These are phyloP conservation scores for Metschnikowia anglica DNA, from an alignment of 805 yeast species.

Conservation along the genomic window DNA sequence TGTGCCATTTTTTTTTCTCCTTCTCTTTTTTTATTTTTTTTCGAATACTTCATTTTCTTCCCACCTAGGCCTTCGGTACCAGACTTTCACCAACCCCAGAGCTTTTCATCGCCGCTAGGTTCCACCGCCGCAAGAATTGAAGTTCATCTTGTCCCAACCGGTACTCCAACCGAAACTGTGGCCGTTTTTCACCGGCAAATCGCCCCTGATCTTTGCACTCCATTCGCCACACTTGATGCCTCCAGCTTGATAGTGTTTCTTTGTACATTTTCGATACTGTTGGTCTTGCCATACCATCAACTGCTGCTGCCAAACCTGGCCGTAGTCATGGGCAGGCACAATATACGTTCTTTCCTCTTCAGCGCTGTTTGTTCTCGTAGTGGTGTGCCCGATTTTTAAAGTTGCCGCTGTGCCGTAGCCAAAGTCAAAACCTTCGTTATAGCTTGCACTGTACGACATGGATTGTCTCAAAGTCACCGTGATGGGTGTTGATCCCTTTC, in stretches of 20 bases:
- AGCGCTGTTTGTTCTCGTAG: background rate
- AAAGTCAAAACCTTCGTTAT: background rate
- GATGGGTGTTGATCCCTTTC: conserved; percentile 1
- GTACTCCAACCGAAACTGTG: conserved; percentile 10
- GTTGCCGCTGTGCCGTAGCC: background rate
- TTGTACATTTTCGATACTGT: background rate
- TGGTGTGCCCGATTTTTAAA: background rate
- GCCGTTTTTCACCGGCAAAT: conserved; percentile 8
- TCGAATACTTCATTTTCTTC: too few species aligned
- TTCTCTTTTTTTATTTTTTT: too few species aligned
- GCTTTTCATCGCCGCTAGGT: background rate
- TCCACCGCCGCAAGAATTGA: conserved; percentile 8
- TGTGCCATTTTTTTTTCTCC: too few species aligned
- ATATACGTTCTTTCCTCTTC: background rate
- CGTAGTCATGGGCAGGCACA: conserved; percentile 5
- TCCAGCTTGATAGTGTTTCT: background rate
- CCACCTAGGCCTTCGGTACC: too few species aligned
- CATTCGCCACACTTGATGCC: conserved; percentile 8
- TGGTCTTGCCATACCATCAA: conserved; percentile 2
- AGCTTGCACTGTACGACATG: background rate
- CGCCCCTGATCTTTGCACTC: conserved; percentile 3
- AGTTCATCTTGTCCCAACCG: conserved; percentile 4
- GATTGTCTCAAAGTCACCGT: background rate
- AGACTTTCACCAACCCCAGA: too few species aligned
- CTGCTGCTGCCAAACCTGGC: conserved; percentile 8